Conservation (phyloP, 768 basidiomycete species). For the Daedaleopsis sinensis region DNA sequence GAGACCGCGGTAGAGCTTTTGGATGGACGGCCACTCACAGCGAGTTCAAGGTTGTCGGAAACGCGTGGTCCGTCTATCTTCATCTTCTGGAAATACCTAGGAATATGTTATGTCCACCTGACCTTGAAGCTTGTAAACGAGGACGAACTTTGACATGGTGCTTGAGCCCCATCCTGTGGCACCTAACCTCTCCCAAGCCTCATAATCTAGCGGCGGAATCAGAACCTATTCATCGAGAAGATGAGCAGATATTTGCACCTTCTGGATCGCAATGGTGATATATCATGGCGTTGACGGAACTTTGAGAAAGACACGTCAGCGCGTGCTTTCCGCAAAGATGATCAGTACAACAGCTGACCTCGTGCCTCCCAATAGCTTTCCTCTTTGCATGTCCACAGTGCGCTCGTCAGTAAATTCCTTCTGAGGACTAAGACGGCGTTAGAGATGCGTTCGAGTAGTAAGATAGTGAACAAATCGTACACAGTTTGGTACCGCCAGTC, state of each 20-base stretch:
- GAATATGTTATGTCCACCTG: not conserved
- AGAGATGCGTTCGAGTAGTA: too few relatives aligned
- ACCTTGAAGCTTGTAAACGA: not conserved
- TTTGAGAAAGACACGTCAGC: not conserved
- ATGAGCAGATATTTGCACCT: not conserved
- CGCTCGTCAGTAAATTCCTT: conserved; percentile 11
- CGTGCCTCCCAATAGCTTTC: conserved; percentile 28
- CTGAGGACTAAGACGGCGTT: conserved; percentile 16
- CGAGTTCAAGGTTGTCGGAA: conserved; percentile 47
- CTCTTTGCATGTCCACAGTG: conserved; percentile 21
- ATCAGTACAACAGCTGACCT: conserved; percentile 11
- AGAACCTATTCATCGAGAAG: conserved; percentile 4
- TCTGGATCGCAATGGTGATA: conserved; percentile 14
- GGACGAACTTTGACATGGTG: conserved; percentile 46
- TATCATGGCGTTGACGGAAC: conserved; percentile 57
- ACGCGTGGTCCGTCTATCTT: conserved; percentile 53
- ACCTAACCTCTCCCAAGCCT: conserved; percentile 54
- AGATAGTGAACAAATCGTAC: not conserved
- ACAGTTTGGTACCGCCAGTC: conserved; percentile 36
- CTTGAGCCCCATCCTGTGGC: conserved; percentile 60
- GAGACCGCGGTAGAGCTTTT: too few relatives aligned
- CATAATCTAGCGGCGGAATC: conserved; percentile 60
- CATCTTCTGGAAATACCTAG: conserved; percentile 68
- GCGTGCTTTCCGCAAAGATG: not conserved
- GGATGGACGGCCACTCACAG: conserved; percentile 11